phyloP scores from a whole-genome alignment of 1,139 yeast species.

The Sugiyamaella neomexicana region DNA sequence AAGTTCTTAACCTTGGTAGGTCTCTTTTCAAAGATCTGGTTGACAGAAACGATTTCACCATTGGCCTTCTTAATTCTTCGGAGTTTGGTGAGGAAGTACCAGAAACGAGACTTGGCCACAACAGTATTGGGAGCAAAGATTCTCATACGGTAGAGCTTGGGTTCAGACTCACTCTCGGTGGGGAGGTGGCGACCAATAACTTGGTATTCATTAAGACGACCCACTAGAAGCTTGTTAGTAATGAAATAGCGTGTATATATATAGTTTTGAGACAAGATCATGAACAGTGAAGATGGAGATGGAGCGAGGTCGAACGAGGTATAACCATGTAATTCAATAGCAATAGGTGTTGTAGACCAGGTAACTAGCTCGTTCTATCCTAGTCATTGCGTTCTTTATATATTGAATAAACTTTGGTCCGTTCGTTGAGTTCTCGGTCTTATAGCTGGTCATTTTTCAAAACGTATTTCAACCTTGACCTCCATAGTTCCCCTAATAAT shows the following conservation, averaged over 20 bases:
- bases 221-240: constrained; percentile 28
- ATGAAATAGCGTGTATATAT: not conserved
- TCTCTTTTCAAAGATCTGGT: constrained; percentile 88
- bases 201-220: constrained; percentile 98
- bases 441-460: too few relatives aligned
- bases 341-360: too few relatives aligned
- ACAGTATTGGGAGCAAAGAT: constrained; percentile 98
- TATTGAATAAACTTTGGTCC: too few relatives aligned
- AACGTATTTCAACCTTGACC: too few relatives aligned
- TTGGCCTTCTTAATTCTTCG: constrained; percentile 99
- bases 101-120: constrained; percentile 99
- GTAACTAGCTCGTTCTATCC: too few relatives aligned
- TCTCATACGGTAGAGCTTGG: constrained; percentile 99
- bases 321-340: too few relatives aligned
- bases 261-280: not conserved
- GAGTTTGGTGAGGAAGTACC: constrained; percentile 99
- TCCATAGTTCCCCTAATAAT: too few relatives aligned
- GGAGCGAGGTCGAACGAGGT: too few relatives aligned
- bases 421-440: too few relatives aligned
- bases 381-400: too few relatives aligned
- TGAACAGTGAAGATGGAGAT: not conserved
- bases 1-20: constrained; percentile 99
- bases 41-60: constrained; percentile 97
- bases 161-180: constrained; percentile 98
- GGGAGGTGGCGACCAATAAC: constrained; percentile 99